Evolutionary conservation across 2,329 filamentous ascomycete species (phyloP).

Genomic region (Colletotrichum sp.): DNA sequence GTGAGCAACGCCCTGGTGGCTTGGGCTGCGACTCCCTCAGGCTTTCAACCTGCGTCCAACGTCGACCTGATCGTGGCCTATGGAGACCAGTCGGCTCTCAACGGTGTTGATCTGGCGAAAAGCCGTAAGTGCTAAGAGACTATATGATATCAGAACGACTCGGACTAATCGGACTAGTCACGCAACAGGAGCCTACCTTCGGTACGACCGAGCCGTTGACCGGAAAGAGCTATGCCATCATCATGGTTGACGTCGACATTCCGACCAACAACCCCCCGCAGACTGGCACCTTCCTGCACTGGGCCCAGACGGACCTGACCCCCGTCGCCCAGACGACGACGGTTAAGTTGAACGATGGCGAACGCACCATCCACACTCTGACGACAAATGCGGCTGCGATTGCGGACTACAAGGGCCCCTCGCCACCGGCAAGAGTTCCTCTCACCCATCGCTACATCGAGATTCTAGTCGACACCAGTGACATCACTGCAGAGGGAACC

Average conservation of each 20-base stretch:
- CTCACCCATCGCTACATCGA: constrained; percentile 42
- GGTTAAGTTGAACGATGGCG: not conserved
- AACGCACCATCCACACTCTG: not conserved
- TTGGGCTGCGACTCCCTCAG: constrained; percentile 42
- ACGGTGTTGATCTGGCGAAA: constrained; percentile 41
- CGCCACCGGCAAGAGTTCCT: constrained; percentile 38
- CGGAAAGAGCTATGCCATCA: constrained; percentile 38
- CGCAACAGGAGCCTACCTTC: not conserved
- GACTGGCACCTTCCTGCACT: constrained; percentile 51
- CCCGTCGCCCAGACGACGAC: not conserved
- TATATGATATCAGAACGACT: not conserved
- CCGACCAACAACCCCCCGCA: constrained; percentile 33
- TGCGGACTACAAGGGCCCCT: constrained; percentile 35
- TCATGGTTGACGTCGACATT: constrained; percentile 50
- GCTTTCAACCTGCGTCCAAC: constrained; percentile 42
- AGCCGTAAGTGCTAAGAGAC: constrained; percentile 30
- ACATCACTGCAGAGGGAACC: constrained; percentile 24
- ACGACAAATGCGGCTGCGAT: constrained; percentile 12
- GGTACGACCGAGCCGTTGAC: constrained; percentile 11
- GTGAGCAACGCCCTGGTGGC: constrained; percentile 19
- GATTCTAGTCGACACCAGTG: constrained; percentile 41
- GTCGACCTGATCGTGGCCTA: constrained; percentile 43
- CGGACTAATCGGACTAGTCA: not conserved
- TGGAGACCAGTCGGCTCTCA: constrained; percentile 34
- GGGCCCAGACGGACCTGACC: constrained; percentile 43